Evolutionary conservation across 768 basidiomycete genomes (phyloP).

Genomic region (Hysterangium stoloniferum): DNA sequence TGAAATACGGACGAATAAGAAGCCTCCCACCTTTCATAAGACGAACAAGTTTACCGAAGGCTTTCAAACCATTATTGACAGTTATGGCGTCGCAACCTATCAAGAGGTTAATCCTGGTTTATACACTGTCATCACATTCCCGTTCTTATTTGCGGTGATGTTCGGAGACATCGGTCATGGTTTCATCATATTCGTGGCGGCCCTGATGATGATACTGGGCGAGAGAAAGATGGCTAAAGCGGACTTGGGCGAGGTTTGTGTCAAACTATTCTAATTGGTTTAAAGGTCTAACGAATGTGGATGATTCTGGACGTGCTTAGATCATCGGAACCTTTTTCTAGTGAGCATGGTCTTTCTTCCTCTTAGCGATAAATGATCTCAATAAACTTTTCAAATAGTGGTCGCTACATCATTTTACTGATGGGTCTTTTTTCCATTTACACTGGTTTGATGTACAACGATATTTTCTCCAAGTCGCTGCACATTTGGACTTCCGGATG

Average conservation of each 20-base stretch:
- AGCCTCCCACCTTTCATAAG: conserved; percentile 90
- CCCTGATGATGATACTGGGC: conserved; percentile 76
- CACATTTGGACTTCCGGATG: conserved; percentile 86
- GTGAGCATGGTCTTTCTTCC: conserved; percentile 40
- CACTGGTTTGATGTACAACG: conserved; percentile 97
- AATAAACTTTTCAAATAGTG: conserved; percentile 43
- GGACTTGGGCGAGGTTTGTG: conserved; percentile 64
- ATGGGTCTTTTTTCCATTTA: conserved; percentile 98
- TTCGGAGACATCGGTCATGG: conserved; percentile 99
- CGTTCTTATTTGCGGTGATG: conserved; percentile 99
- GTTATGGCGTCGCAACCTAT: conserved; percentile 90
- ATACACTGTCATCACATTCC: conserved; percentile 89
- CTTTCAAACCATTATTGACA: conserved; percentile 98
- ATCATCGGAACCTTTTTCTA: conserved; percentile 88
- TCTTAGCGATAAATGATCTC: conserved; percentile 18
- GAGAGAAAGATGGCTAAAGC: conserved; percentile 72
- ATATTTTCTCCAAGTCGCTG: conserved; percentile 91
- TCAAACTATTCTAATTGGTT: neutral
- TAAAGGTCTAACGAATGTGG: conserved; percentile 9
- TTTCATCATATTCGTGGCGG: conserved; percentile 67
- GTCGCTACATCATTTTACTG: conserved; percentile 95
- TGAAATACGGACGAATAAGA: conserved; percentile 82
- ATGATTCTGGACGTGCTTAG: conserved; percentile 32
- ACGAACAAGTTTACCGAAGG: conserved; percentile 95
- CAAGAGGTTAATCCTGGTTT: conserved; percentile 96